Conservation (phyloP, 2,329 filamentous ascomycete species). For the Ramichloridium luteum region DNA sequence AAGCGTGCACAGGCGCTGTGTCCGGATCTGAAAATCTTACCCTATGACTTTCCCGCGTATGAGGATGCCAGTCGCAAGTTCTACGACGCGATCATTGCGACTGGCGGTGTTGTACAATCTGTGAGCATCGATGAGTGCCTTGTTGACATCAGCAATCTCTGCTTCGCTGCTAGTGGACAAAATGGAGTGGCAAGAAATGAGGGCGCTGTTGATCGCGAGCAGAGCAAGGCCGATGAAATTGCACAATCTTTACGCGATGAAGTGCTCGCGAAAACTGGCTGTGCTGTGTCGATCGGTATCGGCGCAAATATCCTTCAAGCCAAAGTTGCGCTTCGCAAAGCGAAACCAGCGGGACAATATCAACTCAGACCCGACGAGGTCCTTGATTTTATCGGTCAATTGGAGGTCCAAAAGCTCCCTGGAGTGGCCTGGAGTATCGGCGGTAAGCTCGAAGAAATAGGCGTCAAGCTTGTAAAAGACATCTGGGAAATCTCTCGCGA, state of each 20-base stretch:
- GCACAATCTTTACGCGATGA: slow-evolving; percentile 53
- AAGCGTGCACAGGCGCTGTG: slow-evolving; percentile 73
- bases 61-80: slow-evolving; percentile 83
- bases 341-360: slow-evolving; percentile 87
- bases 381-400: slow-evolving; percentile 60
- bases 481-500: slow-evolving; percentile 67
- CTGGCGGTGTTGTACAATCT: slow-evolving; percentile 80
- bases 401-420: slow-evolving; percentile 71
- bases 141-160: slow-evolving; percentile 64
- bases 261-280: slow-evolving; percentile 65
- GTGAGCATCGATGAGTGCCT: slow-evolving; percentile 95
- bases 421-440: slow-evolving; percentile 88
- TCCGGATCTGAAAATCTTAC: slow-evolving; percentile 74
- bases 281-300: slow-evolving; percentile 84
- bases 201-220: slow-evolving; percentile 61
- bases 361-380: slow-evolving; percentile 75
- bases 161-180: slow-evolving; percentile 53
- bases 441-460: slow-evolving; percentile 76
- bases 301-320: slow-evolving; percentile 83
- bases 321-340: slow-evolving; percentile 78
- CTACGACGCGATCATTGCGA: slow-evolving; percentile 68
- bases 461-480: slow-evolving; percentile 71
- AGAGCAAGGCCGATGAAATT: slow-evolving; percentile 63
- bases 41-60: slow-evolving; percentile 90
- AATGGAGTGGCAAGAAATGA: slow-evolving; percentile 54